Base-by-base conservation (phyloP, 257 asterid species). In the Gynochthodes officinalis region DNA sequence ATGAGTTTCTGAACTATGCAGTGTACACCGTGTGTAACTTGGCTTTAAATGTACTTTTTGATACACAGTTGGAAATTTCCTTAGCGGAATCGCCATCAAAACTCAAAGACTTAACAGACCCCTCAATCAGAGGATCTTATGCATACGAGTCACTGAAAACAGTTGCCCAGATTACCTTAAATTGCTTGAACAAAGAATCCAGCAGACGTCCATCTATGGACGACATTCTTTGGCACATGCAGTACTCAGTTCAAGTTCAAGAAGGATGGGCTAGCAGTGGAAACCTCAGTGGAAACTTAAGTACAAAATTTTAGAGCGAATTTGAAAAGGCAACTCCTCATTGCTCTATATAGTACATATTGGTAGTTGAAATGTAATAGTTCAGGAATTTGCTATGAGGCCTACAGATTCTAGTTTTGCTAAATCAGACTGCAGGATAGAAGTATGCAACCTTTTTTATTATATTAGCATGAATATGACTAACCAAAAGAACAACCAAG, bases 191-290 rank as follows among this genome's bases (percentile, higher is more conserved):
- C 69, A 83, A 80, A 64, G 97, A 92, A 46, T 82, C 94, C 4
- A 79, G 73, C 80, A 80, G 73, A 25, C 85, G 96, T 3, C 98
- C 99, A 0, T 84, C 98, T 33, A 83, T 95, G 48, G 99, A 95
- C 82, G 99, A 95, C 63, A 96, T 92, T 84, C 90, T 95, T 9
- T 95, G 99, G 99, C 97, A 95, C 73, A 84, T 95, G 98, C 99
- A 95, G 75, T 95, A 95, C 67, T 95, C 99, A 12, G 85, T 89
- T 63, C 99, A 95, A 75, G 96, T 95, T 80, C 99, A 95, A 82
- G 99, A 95, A 84, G 99, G 99, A 37, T 88, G 98, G 98, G 87
- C 83, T n/a, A 89, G 80, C 88, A 82, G 83, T 70, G 89, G 89
- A 65, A 85, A 84, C 81, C 81, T 88, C 88, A 82, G 83, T 66